phyloP scores from a whole-genome alignment of 345 rosid genomes.

The Gossypium anomalum region DNA sequence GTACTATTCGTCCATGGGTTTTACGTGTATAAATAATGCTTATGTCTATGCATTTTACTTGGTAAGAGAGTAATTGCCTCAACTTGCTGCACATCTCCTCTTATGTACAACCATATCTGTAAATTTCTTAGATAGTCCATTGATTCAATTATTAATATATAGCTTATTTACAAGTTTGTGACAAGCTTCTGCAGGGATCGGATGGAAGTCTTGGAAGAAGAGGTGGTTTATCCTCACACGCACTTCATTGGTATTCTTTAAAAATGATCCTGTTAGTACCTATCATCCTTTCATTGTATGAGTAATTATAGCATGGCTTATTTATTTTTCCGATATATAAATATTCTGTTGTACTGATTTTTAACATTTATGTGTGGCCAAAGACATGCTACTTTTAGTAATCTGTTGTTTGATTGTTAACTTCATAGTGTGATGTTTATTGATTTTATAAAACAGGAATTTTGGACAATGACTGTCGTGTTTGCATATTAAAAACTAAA shows the following conservation, averaged over 20 bases:
- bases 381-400: neutral
- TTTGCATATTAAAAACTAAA: neutral
- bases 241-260: constrained; percentile 96
- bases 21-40: neutral
- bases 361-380: neutral
- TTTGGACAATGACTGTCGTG: neutral
- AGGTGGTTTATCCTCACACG: constrained; percentile 98
- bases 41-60: neutral
- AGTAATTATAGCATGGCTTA: neutral
- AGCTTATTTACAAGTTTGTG: neutral
- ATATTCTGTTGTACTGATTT: neutral
- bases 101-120: neutral
- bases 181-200: constrained; percentile 61
- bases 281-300: neutral
- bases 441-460: neutral
- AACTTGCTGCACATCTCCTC: neutral
- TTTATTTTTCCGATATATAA: neutral
- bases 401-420: constrained; percentile 2
- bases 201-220: constrained; percentile 99
- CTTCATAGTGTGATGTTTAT: neutral
- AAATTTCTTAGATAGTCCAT: neutral
- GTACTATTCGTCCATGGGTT: neutral
- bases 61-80: neutral
- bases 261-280: constrained; percentile 90
- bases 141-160: neutral